A percentile compares a stretch with the other conserved stretches of the same genome.
phyloP scores from a whole-genome alignment of 2,329 filamentous ascomycete genomes.

The Cercospora nicotianae region DNA sequence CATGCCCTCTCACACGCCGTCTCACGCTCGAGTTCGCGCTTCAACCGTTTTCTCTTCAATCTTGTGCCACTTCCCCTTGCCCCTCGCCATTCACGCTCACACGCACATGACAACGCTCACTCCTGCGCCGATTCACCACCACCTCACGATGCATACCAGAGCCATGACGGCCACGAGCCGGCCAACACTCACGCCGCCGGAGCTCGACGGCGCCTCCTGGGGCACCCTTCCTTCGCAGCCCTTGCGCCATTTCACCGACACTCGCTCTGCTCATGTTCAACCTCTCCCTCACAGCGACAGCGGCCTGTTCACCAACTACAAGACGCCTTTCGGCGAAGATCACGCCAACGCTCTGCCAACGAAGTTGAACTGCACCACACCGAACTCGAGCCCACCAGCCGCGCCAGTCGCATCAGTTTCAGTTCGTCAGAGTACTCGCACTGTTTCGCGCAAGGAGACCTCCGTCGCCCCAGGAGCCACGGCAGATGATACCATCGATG shows the following conservation, averaged over 20 bases:
- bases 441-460: not conserved
- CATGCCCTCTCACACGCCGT: not conserved
- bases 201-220: not conserved
- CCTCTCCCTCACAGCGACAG: not conserved
- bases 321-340: not conserved
- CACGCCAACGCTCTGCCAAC: not conserved
- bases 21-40: not conserved
- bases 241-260: not conserved
- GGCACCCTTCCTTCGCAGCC: not conserved
- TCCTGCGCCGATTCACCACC: not conserved
- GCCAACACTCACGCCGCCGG: not conserved
- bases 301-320: not conserved
- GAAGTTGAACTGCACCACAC: not conserved
- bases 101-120: not conserved
- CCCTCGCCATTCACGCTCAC: not conserved
- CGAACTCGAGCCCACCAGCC: not conserved
- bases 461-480: not conserved
- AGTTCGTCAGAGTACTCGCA: not conserved
- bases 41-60: not conserved
- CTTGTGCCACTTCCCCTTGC: not conserved
- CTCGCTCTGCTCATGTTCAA: not conserved
- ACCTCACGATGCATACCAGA: not conserved
- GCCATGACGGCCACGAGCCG: not conserved
- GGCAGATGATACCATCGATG: slow-evolving; percentile 6
- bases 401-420: not conserved